phyloP scores from a whole-genome alignment of 371 early-diverging fungal species.

The Chytridium lagenaria region DNA sequence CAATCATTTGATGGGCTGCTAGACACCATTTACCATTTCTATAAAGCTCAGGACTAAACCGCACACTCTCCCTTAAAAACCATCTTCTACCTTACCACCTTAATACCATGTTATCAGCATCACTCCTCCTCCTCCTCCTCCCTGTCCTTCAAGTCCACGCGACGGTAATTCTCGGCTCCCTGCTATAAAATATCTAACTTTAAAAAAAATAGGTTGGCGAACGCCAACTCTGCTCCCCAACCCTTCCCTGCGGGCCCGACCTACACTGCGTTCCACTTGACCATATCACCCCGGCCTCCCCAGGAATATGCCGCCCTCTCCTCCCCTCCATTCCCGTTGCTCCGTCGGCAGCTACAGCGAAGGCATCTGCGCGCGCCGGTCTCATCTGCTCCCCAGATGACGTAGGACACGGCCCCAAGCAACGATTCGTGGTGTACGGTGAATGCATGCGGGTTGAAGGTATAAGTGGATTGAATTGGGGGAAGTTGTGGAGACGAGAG shows the following conservation, averaged over 20 bases:
- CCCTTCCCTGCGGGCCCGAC: neutral
- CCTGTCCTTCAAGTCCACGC: too few relatives aligned
- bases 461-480: neutral
- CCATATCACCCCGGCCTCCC: neutral
- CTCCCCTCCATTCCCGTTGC: neutral
- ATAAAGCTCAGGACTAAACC: too few relatives aligned
- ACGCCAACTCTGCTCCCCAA: neutral
- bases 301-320: neutral
- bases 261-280: neutral
- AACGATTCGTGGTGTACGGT: neutral
- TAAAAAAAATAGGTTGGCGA: neutral
- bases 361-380: neutral
- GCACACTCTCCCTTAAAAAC: neutral
- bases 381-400: neutral
- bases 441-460: neutral
- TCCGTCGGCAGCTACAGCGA: neutral
- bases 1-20: too few relatives aligned
- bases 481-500: too few relatives aligned
- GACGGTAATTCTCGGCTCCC: neutral
- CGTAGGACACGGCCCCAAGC: neutral
- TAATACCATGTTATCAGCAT: neutral
- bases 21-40: too few relatives aligned
- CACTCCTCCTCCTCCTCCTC: too few relatives aligned
- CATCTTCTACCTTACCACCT: neutral
- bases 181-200: neutral